Evolutionary conservation across 371 early-diverging fungal species (phyloP).

Genomic region (Nematocida ausubeli): DNA sequence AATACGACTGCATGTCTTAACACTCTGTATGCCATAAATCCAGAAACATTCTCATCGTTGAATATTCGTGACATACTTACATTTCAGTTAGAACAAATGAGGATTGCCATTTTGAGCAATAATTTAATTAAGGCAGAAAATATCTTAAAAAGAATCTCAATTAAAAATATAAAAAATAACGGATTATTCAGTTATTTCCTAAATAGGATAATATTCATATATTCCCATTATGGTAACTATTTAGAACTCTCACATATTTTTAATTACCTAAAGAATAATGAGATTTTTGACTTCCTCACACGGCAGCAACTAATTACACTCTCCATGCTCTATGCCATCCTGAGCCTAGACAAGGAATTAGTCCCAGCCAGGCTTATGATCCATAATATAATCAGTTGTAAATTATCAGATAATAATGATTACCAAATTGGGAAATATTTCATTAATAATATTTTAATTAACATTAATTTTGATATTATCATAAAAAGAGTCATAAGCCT

Average conservation of each 20-base stretch:
- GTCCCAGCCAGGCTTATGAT: no score
- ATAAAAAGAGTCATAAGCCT: no score
- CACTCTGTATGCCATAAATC: constrained; percentile 60
- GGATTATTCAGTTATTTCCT: constrained; percentile 49
- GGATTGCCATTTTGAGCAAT: constrained; percentile 51
- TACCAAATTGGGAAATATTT: constrained; percentile 60
- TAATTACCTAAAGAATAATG: no score
- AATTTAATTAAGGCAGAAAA: constrained; percentile 60
- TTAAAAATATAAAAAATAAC: constrained; percentile 55
- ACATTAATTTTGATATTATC: background rate
- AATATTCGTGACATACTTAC: constrained; percentile 51
- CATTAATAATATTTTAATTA: constrained; percentile 30
- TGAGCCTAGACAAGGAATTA: no score
- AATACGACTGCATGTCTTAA: constrained; percentile 51
- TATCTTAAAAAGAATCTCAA: constrained; percentile 60
- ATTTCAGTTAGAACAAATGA: constrained; percentile 66
- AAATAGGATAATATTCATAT: constrained; percentile 50
- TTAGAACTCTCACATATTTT: constrained; percentile 52
- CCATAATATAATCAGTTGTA: no score
- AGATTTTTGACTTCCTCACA: no score
- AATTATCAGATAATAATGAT: no score
- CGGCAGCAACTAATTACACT: no score
- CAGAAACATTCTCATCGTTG: constrained; percentile 67
- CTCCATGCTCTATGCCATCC: no score
- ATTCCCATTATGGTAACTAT: constrained; percentile 58